Evolutionary conservation across 164 flowering plant species (phyloP).

Genomic region (Sedum album): DNA sequence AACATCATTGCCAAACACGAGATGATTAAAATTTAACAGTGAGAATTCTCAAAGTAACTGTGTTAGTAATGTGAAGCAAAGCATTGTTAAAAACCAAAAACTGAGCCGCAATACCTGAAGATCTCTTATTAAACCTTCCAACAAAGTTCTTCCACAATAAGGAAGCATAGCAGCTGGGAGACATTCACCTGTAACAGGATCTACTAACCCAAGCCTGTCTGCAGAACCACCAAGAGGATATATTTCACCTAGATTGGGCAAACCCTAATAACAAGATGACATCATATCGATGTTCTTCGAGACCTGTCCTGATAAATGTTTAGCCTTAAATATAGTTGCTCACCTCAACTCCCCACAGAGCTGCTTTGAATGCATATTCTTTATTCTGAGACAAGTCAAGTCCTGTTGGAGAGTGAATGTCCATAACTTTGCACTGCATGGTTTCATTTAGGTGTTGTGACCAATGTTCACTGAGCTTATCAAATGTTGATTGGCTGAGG

Average conservation of each 20-base stretch:
- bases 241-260: slow-evolving; percentile 88
- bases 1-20: not conserved
- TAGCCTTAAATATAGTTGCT: slow-evolving; percentile 13
- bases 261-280: slow-evolving; percentile 51
- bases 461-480: slow-evolving; percentile 28
- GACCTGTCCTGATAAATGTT: not conserved
- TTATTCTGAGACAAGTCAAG: slow-evolving; percentile 66
- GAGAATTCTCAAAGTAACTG: not conserved
- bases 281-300: not conserved
- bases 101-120: slow-evolving; percentile 70
- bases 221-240: slow-evolving; percentile 97
- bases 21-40: not conserved
- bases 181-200: slow-evolving; percentile 80
- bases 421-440: slow-evolving; percentile 36
- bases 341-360: slow-evolving; percentile 97
- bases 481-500: slow-evolving; percentile 39
- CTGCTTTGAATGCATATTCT: slow-evolving; percentile 91
- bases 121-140: slow-evolving; percentile 99
- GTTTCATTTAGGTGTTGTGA: slow-evolving; percentile 30
- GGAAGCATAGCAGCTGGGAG: slow-evolving; percentile 99
- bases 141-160: slow-evolving; percentile 83
- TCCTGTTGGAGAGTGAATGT: slow-evolving; percentile 70
- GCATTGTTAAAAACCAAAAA: slow-evolving; percentile 6
- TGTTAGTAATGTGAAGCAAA: not conserved
- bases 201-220: slow-evolving; percentile 92